Percentiles rank a stretch among this genome's conserved stretches.
These are phyloP conservation scores for Eustoma russellianum DNA, from an alignment of 257 asterid genomes.

Conservation along the genomic window DNA sequence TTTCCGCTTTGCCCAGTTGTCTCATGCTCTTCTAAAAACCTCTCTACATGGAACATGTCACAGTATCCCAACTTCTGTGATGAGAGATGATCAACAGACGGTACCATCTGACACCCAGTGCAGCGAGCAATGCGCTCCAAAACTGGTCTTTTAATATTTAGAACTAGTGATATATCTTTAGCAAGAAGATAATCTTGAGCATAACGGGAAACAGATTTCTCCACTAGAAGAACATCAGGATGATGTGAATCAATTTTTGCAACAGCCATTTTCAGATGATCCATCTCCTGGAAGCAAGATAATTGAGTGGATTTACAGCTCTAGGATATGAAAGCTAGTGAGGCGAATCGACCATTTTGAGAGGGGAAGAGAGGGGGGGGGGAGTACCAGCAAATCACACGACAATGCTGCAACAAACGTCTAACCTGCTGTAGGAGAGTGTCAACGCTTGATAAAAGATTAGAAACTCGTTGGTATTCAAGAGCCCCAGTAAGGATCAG, in stretches of 20 bases:
- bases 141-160: conserved; percentile 76
- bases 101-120: conserved; percentile 83
- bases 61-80: conserved; percentile 75
- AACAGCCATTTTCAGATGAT: conserved; percentile 98
- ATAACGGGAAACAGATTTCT: conserved; percentile 91
- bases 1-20: conserved; percentile 66
- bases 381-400: background rate
- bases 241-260: conserved; percentile 79
- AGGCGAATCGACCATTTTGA: background rate
- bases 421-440: conserved; percentile 92
- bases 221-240: conserved; percentile 92
- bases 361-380: no score
- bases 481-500: conserved; percentile 95
- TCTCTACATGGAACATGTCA: conserved; percentile 70
- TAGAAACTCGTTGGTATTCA: conserved; percentile 91
- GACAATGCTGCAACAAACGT: background rate
- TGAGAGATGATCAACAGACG: conserved; percentile 80
- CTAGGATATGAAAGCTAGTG: background rate
- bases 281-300: conserved; percentile 67
- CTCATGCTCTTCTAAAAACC: conserved; percentile 65
- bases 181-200: conserved; percentile 98
- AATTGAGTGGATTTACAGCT: conserved; percentile 16
- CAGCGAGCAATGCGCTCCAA: conserved; percentile 94
- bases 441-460: conserved; percentile 83
- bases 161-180: conserved; percentile 80